Percentiles rank a stretch among this genome's conserved stretches.
phyloP scores from a whole-genome alignment of 192 early-diverging fungal genomes.

The Podila epigama region DNA sequence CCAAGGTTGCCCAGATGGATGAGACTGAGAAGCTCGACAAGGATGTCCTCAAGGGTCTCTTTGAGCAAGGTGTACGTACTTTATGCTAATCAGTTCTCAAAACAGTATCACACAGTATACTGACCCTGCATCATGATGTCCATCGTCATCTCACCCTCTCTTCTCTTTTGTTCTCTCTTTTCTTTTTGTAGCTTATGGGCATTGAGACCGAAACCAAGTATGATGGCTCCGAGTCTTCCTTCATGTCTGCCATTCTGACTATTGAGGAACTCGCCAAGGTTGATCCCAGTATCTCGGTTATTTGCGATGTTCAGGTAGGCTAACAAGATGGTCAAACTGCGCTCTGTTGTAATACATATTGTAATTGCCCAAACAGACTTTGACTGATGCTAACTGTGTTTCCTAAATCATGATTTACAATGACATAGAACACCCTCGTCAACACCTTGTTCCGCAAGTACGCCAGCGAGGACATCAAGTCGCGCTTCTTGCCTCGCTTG shows the following conservation, averaged over 20 bases:
- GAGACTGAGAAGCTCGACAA: conserved; percentile 86
- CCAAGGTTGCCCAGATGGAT: conserved; percentile 91
- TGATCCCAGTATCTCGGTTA: conserved; percentile 89
- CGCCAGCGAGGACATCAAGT: conserved; percentile 74
- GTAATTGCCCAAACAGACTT: too few relatives aligned
- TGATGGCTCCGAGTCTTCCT: conserved; percentile 85
- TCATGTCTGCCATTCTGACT: conserved; percentile 83
- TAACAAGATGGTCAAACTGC: neutral
- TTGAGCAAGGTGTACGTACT: conserved; percentile 85
- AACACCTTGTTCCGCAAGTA: conserved; percentile 92
- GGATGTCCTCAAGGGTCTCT: conserved; percentile 80
- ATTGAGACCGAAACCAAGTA: conserved; percentile 84
- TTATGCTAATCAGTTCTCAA: neutral
- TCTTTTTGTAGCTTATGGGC: conserved; percentile 78
- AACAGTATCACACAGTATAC: neutral
- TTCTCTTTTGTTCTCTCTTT: neutral
- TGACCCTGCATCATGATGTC: neutral
- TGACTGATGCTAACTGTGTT: neutral
- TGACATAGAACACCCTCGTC: conserved; percentile 94
- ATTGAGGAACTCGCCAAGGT: conserved; percentile 96
- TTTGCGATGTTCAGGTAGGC: conserved; percentile 87
- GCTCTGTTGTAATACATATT: neutral
- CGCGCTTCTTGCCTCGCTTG: conserved; percentile 86
- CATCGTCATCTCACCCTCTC: neutral
- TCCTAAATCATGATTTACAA: neutral